Evolutionary conservation across 75 land plant species (phyloP).

Genomic region (Picea glauca): DNA sequence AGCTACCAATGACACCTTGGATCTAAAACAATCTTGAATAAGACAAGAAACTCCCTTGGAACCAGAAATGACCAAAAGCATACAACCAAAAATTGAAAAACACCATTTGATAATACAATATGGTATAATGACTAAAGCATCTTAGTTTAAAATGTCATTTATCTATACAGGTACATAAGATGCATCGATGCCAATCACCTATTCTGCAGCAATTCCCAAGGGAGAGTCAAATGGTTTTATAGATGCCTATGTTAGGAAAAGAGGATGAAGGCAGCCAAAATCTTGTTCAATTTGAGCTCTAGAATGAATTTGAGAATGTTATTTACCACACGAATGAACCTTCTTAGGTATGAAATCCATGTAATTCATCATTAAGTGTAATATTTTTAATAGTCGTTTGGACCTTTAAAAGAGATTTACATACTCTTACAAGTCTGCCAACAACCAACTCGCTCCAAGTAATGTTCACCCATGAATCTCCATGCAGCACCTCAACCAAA

Average conservation of each 20-base stretch:
- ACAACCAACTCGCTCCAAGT: conserved; percentile 39
- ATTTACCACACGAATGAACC: background rate
- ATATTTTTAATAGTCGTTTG: background rate
- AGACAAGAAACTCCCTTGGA: no score
- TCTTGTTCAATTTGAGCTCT: no score
- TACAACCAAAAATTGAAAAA: no score
- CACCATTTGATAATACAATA: background rate
- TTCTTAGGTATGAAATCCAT: background rate
- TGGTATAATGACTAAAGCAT: background rate
- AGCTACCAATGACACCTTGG: no score
- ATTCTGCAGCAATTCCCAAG: background rate
- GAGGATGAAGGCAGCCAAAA: background rate
- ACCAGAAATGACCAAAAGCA: no score
- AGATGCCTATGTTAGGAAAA: background rate
- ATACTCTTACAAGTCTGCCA: conserved; percentile 39
- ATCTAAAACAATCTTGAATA: no score
- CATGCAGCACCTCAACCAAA: conserved; percentile 29
- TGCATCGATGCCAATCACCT: background rate
- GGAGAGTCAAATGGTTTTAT: background rate
- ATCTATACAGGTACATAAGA: background rate
- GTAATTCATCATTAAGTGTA: background rate
- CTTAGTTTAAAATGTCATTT: no score
- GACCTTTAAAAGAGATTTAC: background rate
- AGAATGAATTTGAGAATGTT: background rate
- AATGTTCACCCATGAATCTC: conserved; percentile 22